Evolutionary conservation across 257 asterid species (phyloP).

Genomic region (Penstemon davidsonii): DNA sequence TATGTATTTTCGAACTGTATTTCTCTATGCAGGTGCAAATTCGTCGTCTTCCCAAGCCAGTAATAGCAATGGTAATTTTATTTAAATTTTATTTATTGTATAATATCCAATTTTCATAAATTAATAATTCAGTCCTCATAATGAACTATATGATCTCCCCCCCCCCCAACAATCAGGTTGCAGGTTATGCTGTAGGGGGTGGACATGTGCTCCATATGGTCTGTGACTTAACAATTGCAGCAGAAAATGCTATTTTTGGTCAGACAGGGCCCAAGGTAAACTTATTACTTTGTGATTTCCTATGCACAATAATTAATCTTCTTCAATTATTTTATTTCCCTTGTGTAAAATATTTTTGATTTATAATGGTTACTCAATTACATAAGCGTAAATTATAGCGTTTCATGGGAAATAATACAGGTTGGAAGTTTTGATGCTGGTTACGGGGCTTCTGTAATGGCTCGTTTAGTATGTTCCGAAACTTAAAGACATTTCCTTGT

Average conservation of each 20-base stretch:
- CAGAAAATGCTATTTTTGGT: conserved; percentile 92
- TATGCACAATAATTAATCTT: not conserved
- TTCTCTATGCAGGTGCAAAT: conserved; percentile 69
- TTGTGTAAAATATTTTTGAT: not conserved
- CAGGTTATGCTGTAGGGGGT: conserved; percentile 97
- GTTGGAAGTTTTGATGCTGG: conserved; percentile 99
- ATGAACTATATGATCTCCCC: not conserved
- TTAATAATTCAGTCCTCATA: not conserved
- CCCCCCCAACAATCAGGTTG: conserved; percentile 58
- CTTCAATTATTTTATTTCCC: not conserved
- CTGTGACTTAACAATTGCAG: conserved; percentile 90
- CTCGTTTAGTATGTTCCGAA: conserved; percentile 64
- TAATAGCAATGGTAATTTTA: conserved; percentile 77
- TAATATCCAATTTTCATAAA: not conserved
- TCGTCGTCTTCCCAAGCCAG: conserved; percentile 96
- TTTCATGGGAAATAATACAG: conserved; percentile 31
- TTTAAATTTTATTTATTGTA: not conserved
- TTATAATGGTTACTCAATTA: not conserved
- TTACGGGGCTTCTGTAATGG: conserved; percentile 88
- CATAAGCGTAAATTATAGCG: not conserved
- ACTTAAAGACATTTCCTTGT: not conserved
- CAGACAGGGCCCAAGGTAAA: conserved; percentile 95
- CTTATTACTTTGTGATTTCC: not conserved
- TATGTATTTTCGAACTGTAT: not conserved
- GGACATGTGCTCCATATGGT: conserved; percentile 97